Evolutionary conservation across 2,329 filamentous ascomycete genomes (phyloP).

Genomic region (Calcarisporium arbuscula): DNA sequence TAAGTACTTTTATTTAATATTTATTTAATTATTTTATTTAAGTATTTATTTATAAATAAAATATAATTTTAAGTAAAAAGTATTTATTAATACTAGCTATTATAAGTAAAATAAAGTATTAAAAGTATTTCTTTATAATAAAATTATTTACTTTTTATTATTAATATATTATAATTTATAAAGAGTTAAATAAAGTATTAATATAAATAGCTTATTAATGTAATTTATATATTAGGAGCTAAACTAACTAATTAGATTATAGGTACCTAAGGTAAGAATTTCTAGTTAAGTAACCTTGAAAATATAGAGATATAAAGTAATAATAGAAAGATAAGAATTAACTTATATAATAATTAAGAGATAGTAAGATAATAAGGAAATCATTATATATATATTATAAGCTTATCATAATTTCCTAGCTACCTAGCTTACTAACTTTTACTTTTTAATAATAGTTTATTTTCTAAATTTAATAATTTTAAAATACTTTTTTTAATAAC

Average conservation of each 20-base stretch:
- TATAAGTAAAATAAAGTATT: not conserved
- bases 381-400: too few relatives aligned
- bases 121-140: not conserved
- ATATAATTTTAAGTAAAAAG: not conserved
- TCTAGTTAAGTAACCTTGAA: too few relatives aligned
- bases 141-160: not conserved
- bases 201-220: not conserved
- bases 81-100: not conserved
- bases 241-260: too few relatives aligned
- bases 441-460: not conserved
- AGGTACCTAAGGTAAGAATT: too few relatives aligned
- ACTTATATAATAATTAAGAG: too few relatives aligned
- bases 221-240: not conserved
- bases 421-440: too few relatives aligned
- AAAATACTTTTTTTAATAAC: too few relatives aligned
- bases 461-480: not conserved
- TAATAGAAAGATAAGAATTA: not conserved
- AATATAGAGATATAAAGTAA: not conserved
- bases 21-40: not conserved
- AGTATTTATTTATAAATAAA: not conserved
- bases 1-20: not conserved
- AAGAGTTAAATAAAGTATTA: not conserved
- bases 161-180: slow-evolving; percentile 1
- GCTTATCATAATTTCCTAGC: too few relatives aligned
- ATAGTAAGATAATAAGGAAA: too few relatives aligned